A percentile compares a stretch with the other conserved stretches of the same genome.
These are phyloP conservation scores for Solanum okadae DNA, from an alignment of 257 asterid genomes.

Conservation along the genomic window DNA sequence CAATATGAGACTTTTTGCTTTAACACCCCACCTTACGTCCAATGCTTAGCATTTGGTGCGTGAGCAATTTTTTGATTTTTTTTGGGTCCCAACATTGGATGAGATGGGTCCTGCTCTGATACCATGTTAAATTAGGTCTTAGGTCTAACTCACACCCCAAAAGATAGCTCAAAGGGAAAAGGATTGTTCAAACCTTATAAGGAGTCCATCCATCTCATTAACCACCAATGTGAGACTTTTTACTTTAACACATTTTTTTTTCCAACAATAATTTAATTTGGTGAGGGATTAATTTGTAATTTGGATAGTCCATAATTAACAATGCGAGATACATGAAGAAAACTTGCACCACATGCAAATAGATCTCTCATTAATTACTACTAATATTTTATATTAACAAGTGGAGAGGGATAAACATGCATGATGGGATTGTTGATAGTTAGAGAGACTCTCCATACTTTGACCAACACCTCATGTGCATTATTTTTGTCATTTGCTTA, in stretches of 20 bases:
- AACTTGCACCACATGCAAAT: not conserved
- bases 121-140: no score
- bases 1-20: no score
- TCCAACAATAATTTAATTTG: not conserved
- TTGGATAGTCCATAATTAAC: not conserved
- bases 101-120: no score
- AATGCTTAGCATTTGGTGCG: no score
- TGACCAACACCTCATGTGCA: constrained; percentile 16
- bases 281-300: not conserved
- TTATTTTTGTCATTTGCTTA: not conserved
- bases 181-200: not conserved
- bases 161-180: no score
- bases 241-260: no score
- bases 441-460: not conserved
- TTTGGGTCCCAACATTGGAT: no score
- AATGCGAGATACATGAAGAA: not conserved
- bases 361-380: not conserved
- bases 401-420: not conserved
- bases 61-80: no score
- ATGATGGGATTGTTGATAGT: not conserved
- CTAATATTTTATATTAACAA: not conserved
- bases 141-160: no score
- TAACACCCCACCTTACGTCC: no score
- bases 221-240: no score
- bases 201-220: no score